These are phyloP conservation scores for Sarcodon sp. DNA, from an alignment of 768 basidiomycete species.

Conservation along the genomic window DNA sequence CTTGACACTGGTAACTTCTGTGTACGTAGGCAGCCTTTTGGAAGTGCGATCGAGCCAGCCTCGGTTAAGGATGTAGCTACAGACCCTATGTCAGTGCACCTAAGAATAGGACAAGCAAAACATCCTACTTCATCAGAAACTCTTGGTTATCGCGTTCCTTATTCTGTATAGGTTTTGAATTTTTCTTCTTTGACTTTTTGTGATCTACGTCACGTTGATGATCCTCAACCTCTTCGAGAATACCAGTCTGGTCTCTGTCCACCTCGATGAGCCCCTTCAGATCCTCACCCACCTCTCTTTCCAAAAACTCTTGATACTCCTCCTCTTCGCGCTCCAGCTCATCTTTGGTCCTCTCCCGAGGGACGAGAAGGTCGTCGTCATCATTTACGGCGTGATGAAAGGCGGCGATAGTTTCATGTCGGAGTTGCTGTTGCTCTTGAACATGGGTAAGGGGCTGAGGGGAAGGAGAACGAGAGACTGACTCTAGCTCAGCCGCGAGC, in stretches of 20 bases:
- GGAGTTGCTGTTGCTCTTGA: conserved; percentile 65
- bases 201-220: conserved; percentile 14
- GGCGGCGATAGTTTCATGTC: conserved; percentile 73
- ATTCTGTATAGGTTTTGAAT: conserved; percentile 11
- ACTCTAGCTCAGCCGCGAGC: conserved; percentile 45
- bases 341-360: conserved; percentile 66
- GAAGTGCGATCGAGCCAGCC: conserved; percentile 87
- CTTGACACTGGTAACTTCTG: conserved; percentile 49
- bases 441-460: conserved; percentile 43
- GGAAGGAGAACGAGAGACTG: conserved; percentile 38
- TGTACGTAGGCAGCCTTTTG: conserved; percentile 71
- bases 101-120: no score
- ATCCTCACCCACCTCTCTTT: conserved; percentile 72
- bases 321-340: conserved; percentile 71
- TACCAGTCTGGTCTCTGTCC: conserved; percentile 17
- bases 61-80: conserved; percentile 90
- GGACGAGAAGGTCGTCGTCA: conserved; percentile 49
- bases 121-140: conserved; percentile 77
- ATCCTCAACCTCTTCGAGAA: conserved; percentile 11
- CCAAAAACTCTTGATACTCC: conserved; percentile 73
- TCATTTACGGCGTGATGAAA: conserved; percentile 43
- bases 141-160: conserved; percentile 69
- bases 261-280: conserved; percentile 55
- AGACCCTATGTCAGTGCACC: background rate
- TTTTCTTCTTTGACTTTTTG: conserved; percentile 16